Conservation (phyloP, 1,139 yeast genomes). For the Scheffersomyces lignicola region DNA sequence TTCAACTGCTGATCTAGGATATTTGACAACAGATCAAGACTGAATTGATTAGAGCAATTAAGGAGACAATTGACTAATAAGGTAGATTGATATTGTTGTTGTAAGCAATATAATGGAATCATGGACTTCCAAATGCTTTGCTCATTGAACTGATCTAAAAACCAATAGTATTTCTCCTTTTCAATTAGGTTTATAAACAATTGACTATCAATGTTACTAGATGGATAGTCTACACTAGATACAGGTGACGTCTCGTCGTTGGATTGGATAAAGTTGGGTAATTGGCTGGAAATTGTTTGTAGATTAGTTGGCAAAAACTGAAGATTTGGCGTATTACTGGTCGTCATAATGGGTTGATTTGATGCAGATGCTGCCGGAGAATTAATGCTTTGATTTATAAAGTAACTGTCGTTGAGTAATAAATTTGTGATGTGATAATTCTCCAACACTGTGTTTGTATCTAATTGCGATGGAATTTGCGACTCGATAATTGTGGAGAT, state of each 20-base stretch:
- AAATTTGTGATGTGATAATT: constrained; percentile 24
- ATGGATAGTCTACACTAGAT: neutral
- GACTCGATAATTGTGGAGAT: constrained; percentile 4
- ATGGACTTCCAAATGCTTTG: constrained; percentile 38
- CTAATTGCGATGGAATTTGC: neutral
- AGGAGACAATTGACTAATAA: constrained; percentile 35
- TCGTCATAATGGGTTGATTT: neutral
- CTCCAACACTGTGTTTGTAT: constrained; percentile 18
- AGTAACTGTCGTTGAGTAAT: constrained; percentile 18
- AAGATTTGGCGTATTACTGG: neutral
- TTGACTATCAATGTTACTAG: constrained; percentile 5
- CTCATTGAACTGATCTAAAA: constrained; percentile 42
- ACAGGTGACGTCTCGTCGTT: neutral
- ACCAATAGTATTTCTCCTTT: constrained; percentile 37
- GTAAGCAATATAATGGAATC: constrained; percentile 36
- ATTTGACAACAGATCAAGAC: constrained; percentile 13
- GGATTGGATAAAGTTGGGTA: neutral
- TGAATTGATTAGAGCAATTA: constrained; percentile 24
- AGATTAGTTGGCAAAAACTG: constrained; percentile 2
- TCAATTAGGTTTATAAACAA: constrained; percentile 27
- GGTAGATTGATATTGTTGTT: constrained; percentile 14
- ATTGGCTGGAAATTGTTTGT: neutral
- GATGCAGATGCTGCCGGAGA: constrained; percentile 2
- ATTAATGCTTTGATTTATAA: constrained; percentile 6
- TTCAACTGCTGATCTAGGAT: constrained; percentile 24